A percentile compares a stretch with the other conserved stretches of the same genome.
Evolutionary conservation across 768 basidiomycete genomes (phyloP).

Genomic region (Agaricus subrufescens): DNA sequence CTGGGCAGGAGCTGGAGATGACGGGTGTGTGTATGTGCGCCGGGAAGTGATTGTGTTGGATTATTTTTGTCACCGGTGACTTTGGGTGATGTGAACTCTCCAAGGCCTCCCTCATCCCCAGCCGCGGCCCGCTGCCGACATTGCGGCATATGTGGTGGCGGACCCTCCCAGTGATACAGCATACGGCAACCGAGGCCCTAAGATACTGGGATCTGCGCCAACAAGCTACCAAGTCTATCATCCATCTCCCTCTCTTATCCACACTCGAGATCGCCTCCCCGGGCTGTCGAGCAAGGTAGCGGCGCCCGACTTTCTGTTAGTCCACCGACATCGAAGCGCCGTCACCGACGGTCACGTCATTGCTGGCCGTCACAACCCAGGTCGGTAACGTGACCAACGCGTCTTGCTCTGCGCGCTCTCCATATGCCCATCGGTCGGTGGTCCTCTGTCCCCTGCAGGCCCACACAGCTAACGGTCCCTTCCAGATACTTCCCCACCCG

Average conservation of each 20-base stretch:
- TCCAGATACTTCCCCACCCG: neutral
- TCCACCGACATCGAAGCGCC: neutral
- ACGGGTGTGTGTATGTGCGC: neutral
- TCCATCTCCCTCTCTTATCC: too few species aligned
- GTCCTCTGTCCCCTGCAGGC: neutral
- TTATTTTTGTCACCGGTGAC: slow-evolving; percentile 1
- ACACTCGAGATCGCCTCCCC: too few species aligned
- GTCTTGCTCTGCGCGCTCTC: neutral
- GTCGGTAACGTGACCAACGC: slow-evolving; percentile 12
- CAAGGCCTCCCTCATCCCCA: too few species aligned
- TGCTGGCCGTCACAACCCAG: neutral
- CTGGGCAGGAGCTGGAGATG: slow-evolving; percentile 1
- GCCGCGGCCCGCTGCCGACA: too few species aligned
- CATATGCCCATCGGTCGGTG: slow-evolving; percentile 4
- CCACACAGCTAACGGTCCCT: too few species aligned
- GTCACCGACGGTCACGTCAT: neutral
- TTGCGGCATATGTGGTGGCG: too few species aligned
- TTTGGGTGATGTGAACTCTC: neutral
- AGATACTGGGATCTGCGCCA: too few species aligned
- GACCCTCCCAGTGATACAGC: too few species aligned
- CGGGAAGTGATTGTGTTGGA: neutral
- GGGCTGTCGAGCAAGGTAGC: too few species aligned
- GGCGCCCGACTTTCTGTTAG: neutral
- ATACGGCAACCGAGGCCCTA: too few species aligned
- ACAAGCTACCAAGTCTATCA: too few species aligned